A percentile compares a stretch with the other conserved stretches of the same genome.
phyloP scores from a whole-genome alignment of 257 asterid species.

The Gentiana straminea region DNA sequence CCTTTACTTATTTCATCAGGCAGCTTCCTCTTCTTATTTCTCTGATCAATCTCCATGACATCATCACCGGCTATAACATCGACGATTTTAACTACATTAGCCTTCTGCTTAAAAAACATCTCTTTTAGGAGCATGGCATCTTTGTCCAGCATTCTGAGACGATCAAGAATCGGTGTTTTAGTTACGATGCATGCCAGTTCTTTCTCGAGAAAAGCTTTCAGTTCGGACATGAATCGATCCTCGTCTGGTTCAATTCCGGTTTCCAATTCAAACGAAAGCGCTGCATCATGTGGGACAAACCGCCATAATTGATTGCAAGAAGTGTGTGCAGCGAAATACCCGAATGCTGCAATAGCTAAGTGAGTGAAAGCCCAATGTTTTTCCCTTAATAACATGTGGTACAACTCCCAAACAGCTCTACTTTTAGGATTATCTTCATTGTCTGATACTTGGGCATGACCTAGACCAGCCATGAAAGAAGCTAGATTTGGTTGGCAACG shows the following conservation, averaged over 20 bases:
- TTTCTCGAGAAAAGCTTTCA: conserved; percentile 76
- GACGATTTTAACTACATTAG: conserved; percentile 14
- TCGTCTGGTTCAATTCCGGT: conserved; percentile 56
- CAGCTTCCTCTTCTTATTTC: conserved; percentile 67
- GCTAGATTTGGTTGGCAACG: conserved; percentile 74
- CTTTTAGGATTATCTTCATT: conserved; percentile 42
- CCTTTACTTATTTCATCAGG: conserved; percentile 73
- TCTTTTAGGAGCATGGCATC: conserved; percentile 54
- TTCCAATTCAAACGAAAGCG: conserved; percentile 69
- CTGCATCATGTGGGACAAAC: conserved; percentile 83
- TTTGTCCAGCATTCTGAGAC: conserved; percentile 30
- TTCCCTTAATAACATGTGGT: conserved; percentile 67
- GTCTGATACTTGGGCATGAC: conserved; percentile 47
- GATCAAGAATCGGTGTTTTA: conserved; percentile 25
- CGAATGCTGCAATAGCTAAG: conserved; percentile 63
- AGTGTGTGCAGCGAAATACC: conserved; percentile 74
- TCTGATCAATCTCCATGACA: conserved; percentile 55
- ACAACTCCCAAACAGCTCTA: conserved; percentile 71
- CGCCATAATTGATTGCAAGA: conserved; percentile 78
- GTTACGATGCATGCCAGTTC: conserved; percentile 35
- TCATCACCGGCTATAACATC: conserved; percentile 18
- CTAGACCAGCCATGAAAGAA: conserved; percentile 76
- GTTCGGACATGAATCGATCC: conserved; percentile 76
- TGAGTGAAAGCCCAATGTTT: conserved; percentile 90
- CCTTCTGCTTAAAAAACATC: conserved; percentile 9